A percentile compares a stretch with the other conserved stretches of the same genome.
These are phyloP conservation scores for Candida rishiriensis DNA, from an alignment of 805 yeast genomes.

Conservation along the genomic window DNA sequence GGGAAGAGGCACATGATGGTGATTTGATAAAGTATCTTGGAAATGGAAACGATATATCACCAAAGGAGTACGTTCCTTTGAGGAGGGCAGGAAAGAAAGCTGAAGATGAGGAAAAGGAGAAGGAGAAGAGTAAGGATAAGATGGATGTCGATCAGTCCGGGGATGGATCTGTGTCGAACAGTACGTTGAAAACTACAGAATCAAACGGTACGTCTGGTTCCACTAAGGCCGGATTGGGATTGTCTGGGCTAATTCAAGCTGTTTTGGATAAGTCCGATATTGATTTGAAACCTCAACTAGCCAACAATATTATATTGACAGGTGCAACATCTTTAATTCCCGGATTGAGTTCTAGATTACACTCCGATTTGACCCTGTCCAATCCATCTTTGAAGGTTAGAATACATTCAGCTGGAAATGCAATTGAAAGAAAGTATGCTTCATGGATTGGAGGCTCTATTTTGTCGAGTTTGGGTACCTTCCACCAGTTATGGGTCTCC, in stretches of 20 bases:
- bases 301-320: slow-evolving; percentile 82
- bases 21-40: slow-evolving; percentile 35
- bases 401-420: slow-evolving; percentile 74
- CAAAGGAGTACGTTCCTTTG: slow-evolving; percentile 69
- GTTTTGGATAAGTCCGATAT: slow-evolving; percentile 63
- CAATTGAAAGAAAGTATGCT: slow-evolving; percentile 71
- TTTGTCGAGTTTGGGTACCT: slow-evolving; percentile 82
- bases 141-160: slow-evolving; percentile 29
- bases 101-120: slow-evolving; percentile 23
- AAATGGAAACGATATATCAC: slow-evolving; percentile 26
- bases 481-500: slow-evolving; percentile 94
- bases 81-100: slow-evolving; percentile 46
- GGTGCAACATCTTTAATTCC: slow-evolving; percentile 82
- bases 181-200: slow-evolving; percentile 28
- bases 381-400: slow-evolving; percentile 86
- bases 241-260: slow-evolving; percentile 57
- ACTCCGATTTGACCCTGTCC: slow-evolving; percentile 59
- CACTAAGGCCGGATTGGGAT: slow-evolving; percentile 26
- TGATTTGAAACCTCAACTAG: slow-evolving; percentile 77
- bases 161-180: slow-evolving; percentile 4
- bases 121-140: slow-evolving; percentile 24
- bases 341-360: slow-evolving; percentile 72
- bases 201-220: slow-evolving; percentile 7
- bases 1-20: slow-evolving; percentile 46
- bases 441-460: slow-evolving; percentile 94